Base-by-base conservation (phyloP, 371 early-diverging fungal species). In the Mortierella sp. region DNA sequence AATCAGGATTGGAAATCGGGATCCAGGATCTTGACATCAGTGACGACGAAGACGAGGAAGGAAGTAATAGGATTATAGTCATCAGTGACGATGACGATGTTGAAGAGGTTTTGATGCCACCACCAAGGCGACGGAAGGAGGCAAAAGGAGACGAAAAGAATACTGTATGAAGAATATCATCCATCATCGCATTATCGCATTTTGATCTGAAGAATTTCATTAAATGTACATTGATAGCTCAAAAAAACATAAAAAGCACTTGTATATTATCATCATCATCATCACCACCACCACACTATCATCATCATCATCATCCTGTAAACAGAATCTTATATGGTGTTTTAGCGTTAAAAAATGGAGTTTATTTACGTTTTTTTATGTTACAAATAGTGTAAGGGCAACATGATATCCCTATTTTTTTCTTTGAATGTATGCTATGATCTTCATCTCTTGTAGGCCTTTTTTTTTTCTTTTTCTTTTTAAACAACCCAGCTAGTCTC, bases 401-500 rank as follows among this genome's bases (percentile, higher is more conserved):
- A 36, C 36, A 36, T 36, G 36, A 19, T 53, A 19, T 53, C 19
- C n/a, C 7, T 15, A 22, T 15, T 53, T 53, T 36, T 36, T 36
- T 36, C 36, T 36, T 36, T 36, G 57, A 28, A 33, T 57, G 32
- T 28, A 19, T 57, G 57, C 19, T 7, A 16, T 22, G 10, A 19
- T 57, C 2, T 33, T 57, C 15, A 33, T 57, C 24, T 28, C 32
- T 0, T 57, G 57, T 22, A 43, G 16, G 15, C 10, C 28, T 2
- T 59, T 16, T 21, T 50, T 65, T 78, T 53, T n/a, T n/a, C n/a
- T n/a, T n/a, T n/a, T 41, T 2, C 59, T 16, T 21, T 50, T 65
- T 78, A 78, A 55, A 67, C 68, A 43, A 65, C 65, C 80, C 80
- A 79, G 70, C 74, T 74, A 16, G 80, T 57, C 69, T 83, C 86